These are phyloP conservation scores for Pythium pectinolyticum DNA, from an alignment of 352 stramenopile genomes.

Conservation along the genomic window DNA sequence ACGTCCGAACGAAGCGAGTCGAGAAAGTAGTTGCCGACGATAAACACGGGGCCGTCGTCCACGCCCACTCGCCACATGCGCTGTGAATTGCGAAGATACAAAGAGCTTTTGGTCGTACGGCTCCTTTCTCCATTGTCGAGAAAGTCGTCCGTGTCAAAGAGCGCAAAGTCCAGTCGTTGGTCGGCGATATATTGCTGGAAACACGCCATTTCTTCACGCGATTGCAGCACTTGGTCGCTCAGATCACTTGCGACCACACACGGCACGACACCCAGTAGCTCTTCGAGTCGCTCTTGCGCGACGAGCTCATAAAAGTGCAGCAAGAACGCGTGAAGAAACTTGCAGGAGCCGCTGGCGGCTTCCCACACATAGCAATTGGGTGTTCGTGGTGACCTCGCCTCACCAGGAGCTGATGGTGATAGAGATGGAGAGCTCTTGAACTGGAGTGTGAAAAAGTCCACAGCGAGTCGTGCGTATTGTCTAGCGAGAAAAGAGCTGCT, in stretches of 20 bases:
- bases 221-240: constrained; percentile 67
- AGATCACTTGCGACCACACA: constrained; percentile 73
- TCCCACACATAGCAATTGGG: constrained; percentile 86
- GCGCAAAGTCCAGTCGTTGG: constrained; percentile 61
- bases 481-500: constrained; percentile 75
- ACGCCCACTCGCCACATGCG: constrained; percentile 42
- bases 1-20: constrained; percentile 76
- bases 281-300: constrained; percentile 16
- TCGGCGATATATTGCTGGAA: constrained; percentile 51
- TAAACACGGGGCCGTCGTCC: constrained; percentile 57
- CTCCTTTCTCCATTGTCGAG: constrained; percentile 8
- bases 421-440: not conserved
- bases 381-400: not conserved
- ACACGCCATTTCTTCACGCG: constrained; percentile 54
- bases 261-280: constrained; percentile 37
- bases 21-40: constrained; percentile 85
- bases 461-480: constrained; percentile 48
- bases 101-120: not conserved
- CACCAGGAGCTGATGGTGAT: no score
- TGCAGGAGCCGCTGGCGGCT: constrained; percentile 78
- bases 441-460: constrained; percentile 14
- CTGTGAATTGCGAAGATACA: constrained; percentile 37
- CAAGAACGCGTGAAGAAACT: constrained; percentile 76
- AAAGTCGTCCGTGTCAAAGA: constrained; percentile 63
- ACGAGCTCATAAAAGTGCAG: constrained; percentile 62